Evolutionary conservation across 495 filamentous ascomycete genomes (phyloP).

Genomic region (Entonaema liquescens): DNA sequence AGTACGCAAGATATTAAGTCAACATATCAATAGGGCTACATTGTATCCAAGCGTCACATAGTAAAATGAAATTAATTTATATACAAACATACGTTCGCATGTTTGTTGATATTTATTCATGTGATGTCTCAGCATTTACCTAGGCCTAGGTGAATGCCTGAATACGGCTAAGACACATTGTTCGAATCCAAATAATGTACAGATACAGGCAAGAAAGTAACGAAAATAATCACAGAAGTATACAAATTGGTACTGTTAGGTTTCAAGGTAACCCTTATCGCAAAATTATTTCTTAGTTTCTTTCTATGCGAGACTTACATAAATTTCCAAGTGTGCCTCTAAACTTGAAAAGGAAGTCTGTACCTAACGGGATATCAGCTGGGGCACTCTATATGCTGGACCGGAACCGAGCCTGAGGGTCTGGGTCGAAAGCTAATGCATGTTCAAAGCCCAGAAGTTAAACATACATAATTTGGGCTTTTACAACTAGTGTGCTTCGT

Average conservation of each 20-base stretch:
- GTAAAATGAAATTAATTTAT: neutral
- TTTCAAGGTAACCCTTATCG: constrained; percentile 10
- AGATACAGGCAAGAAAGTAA: neutral
- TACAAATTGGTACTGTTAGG: neutral
- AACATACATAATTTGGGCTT: constrained; percentile 36
- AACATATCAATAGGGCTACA: neutral
- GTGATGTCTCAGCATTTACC: neutral
- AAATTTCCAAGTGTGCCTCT: constrained; percentile 7
- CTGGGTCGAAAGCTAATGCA: constrained; percentile 42
- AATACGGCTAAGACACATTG: neutral
- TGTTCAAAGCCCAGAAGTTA: constrained; percentile 30
- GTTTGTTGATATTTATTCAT: neutral
- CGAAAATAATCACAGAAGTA: neutral
- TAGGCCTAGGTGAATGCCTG: neutral
- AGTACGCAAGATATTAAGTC: neutral
- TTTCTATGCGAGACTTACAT: constrained; percentile 10
- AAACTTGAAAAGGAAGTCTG: constrained; percentile 3
- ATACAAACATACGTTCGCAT: neutral
- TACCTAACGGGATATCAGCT: constrained; percentile 21
- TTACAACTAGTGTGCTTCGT: constrained; percentile 23
- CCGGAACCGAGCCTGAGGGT: constrained; percentile 31
- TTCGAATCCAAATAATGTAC: neutral
- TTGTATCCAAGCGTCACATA: neutral
- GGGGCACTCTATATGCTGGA: constrained; percentile 9
- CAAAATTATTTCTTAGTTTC: constrained; percentile 9